Evolutionary conservation across 768 basidiomycete genomes (phyloP).

Genomic region (Boletus rufocinnamomeus): DNA sequence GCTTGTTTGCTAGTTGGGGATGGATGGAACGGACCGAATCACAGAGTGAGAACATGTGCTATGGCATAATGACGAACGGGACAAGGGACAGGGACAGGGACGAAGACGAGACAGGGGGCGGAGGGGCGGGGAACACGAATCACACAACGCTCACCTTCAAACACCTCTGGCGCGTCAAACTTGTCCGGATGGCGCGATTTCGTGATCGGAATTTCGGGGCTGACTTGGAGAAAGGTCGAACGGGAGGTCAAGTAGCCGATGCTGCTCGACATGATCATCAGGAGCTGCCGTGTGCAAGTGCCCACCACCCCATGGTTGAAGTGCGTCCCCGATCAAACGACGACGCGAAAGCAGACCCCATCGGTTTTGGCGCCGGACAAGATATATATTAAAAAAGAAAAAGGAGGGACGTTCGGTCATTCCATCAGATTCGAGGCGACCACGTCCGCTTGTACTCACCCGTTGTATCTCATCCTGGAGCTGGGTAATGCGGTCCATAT

Average conservation of each 20-base stretch:
- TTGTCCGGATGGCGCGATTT: constrained; percentile 74
- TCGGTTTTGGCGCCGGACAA: background rate
- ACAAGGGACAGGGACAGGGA: background rate
- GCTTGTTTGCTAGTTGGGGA: constrained; percentile 64
- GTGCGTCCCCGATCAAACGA: no score
- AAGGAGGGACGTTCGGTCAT: background rate
- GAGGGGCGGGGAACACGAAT: no score
- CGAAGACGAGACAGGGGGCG: no score
- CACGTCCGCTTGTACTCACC: constrained; percentile 39
- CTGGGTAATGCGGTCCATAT: constrained; percentile 96
- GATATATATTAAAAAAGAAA: background rate
- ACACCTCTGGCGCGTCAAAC: constrained; percentile 69
- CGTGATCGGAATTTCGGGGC: constrained; percentile 79
- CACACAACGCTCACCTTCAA: constrained; percentile 55
- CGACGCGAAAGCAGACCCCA: background rate
- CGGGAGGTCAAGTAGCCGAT: constrained; percentile 78
- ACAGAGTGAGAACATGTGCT: background rate
- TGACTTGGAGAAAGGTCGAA: constrained; percentile 77
- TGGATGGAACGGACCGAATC: background rate
- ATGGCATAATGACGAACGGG: background rate
- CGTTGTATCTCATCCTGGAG: constrained; percentile 94
- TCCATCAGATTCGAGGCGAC: constrained; percentile 17
- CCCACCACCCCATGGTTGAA: no score
- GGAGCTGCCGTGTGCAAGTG: constrained; percentile 56
- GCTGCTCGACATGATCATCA: constrained; percentile 85